Conservation (phyloP, 768 basidiomycete species). For the Mycena kentingensis region DNA sequence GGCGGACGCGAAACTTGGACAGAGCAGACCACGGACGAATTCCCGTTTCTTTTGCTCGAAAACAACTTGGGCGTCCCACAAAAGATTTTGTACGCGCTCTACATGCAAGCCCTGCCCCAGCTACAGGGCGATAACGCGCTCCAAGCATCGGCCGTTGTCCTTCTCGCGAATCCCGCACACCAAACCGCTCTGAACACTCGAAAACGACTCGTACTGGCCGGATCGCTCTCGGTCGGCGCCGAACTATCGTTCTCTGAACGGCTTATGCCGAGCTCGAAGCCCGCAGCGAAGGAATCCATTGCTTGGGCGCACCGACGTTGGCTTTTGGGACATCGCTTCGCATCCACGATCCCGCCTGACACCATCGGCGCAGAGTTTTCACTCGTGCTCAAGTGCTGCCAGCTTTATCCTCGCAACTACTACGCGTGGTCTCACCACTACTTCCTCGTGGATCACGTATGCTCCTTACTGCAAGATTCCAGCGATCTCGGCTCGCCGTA, state of each 20-base stretch:
- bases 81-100: constrained; percentile 55
- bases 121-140: constrained; percentile 30
- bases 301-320: constrained; percentile 74
- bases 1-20: constrained; percentile 55
- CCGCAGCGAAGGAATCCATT: constrained; percentile 65
- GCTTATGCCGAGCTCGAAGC: constrained; percentile 51
- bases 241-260: constrained; percentile 52
- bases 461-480: constrained; percentile 20
- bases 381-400: constrained; percentile 52
- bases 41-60: constrained; percentile 59
- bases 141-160: constrained; percentile 47
- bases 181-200: constrained; percentile 66
- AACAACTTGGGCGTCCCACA: constrained; percentile 67
- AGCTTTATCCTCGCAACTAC: constrained; percentile 71
- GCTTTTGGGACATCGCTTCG: constrained; percentile 47
- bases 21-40: constrained; percentile 29
- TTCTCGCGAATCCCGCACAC: constrained; percentile 69
- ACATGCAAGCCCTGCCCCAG: constrained; percentile 43
- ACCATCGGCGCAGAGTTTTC: constrained; percentile 50
- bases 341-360: constrained; percentile 33
- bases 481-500: constrained; percentile 25
- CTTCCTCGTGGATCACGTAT: constrained; percentile 44
- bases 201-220: constrained; percentile 50
- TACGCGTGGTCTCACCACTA: constrained; percentile 71
- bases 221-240: constrained; percentile 36